A percentile compares a stretch with the other conserved stretches of the same genome.
These are phyloP conservation scores for Candida patagonica DNA, from an alignment of 805 yeast species.

Conservation along the genomic window DNA sequence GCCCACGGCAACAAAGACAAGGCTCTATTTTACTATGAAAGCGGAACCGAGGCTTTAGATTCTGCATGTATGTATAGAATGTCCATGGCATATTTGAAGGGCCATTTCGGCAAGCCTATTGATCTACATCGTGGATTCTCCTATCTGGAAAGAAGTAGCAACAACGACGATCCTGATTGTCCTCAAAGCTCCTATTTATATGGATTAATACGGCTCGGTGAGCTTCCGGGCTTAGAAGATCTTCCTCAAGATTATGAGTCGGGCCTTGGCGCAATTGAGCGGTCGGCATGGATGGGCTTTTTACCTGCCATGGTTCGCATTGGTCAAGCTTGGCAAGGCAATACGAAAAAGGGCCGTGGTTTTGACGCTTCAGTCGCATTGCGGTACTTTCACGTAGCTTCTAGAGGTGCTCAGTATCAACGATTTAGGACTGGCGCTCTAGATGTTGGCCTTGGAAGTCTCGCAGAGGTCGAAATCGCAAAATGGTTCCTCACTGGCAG, in stretches of 20 bases:
- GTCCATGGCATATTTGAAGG: conserved; percentile 27
- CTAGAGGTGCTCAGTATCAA: conserved; percentile 27
- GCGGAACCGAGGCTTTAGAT: conserved; percentile 29
- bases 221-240: conserved; percentile 14
- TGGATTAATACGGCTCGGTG: conserved; percentile 30
- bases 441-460: conserved; percentile 20
- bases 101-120: conserved; percentile 23
- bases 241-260: conserved; percentile 7
- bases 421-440: conserved; percentile 8
- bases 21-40: conserved; percentile 27
- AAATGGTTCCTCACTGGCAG: conserved; percentile 69
- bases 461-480: conserved; percentile 31
- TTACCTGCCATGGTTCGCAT: conserved; percentile 30
- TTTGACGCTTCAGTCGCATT: conserved; percentile 26
- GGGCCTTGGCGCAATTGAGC: conserved; percentile 25
- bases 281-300: conserved; percentile 30
- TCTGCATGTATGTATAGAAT: conserved; percentile 32
- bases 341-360: conserved; percentile 22
- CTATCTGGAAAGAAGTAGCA: conserved; percentile 22
- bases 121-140: conserved; percentile 20
- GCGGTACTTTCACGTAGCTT: conserved; percentile 27
- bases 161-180: conserved; percentile 29
- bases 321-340: conserved; percentile 30
- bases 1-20: conserved; percentile 22
- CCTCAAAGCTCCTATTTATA: conserved; percentile 31